A percentile compares a stretch with the other conserved stretches of the same genome.
Conservation (phyloP, 257 asterid genomes). For the Solanum chiquidenum region DNA sequence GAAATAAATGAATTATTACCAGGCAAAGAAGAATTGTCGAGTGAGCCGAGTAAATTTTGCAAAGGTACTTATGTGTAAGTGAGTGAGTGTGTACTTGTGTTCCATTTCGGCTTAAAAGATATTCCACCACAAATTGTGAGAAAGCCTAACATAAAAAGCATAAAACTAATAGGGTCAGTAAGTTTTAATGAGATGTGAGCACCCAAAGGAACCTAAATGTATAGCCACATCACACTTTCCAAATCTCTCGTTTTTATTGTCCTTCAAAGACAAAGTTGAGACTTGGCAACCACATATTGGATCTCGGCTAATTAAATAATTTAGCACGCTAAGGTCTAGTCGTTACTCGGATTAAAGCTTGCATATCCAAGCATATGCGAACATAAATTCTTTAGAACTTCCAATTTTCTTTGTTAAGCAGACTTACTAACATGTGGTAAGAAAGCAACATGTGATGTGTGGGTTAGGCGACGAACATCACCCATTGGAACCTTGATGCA, state of each 20-base stretch:
- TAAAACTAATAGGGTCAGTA: background rate
- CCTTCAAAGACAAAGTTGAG: background rate
- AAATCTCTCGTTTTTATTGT: background rate
- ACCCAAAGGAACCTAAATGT: background rate
- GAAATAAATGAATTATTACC: background rate
- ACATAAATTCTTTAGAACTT: background rate
- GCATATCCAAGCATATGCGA: background rate
- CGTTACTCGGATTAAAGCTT: background rate
- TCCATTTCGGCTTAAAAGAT: background rate
- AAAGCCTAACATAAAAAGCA: background rate
- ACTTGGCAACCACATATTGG: background rate
- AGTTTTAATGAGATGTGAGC: background rate
- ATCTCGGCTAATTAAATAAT: background rate
- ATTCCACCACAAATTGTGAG: background rate
- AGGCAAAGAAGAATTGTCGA: background rate
- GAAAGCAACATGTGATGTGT: background rate
- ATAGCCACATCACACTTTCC: background rate
- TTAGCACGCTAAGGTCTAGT: background rate
- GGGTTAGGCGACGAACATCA: background rate
- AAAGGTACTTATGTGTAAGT: background rate
- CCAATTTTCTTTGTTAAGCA: background rate
- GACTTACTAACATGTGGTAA: background rate
- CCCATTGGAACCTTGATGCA: background rate
- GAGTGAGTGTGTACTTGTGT: background rate
- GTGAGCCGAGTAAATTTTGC: background rate